These are phyloP conservation scores for Aspergillus eucalypticola DNA, from an alignment of 2,329 filamentous ascomycete genomes.

Conservation along the genomic window DNA sequence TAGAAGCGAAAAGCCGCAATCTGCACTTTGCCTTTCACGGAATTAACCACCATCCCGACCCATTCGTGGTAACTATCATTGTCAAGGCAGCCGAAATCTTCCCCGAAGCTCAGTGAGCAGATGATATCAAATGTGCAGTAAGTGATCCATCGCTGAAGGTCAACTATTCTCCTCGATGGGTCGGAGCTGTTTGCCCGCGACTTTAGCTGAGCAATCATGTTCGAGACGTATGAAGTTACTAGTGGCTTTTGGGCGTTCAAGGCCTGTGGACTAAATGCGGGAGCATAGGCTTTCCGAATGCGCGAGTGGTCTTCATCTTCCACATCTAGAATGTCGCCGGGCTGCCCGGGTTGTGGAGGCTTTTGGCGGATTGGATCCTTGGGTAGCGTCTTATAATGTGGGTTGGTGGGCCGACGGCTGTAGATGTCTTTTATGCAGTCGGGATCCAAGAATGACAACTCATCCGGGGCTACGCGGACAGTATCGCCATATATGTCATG, in stretches of 20 bases:
- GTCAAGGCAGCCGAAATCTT: conserved; percentile 43
- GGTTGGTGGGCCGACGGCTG: conserved; percentile 14
- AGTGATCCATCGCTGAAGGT: conserved; percentile 38
- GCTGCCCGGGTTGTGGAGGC: conserved; percentile 22
- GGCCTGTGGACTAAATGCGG: conserved; percentile 47
- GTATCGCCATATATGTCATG: conserved; percentile 35
- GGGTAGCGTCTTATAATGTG: neutral
- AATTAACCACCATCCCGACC: conserved; percentile 28
- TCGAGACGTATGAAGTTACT: conserved; percentile 41
- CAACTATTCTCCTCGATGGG: conserved; percentile 8
- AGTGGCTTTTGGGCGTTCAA: conserved; percentile 44
- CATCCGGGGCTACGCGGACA: conserved; percentile 44
- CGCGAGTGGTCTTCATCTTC: conserved; percentile 37
- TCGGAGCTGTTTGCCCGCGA: neutral
- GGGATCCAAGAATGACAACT: conserved; percentile 47
- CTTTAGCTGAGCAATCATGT: conserved; percentile 2
- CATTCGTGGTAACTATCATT: conserved; percentile 39
- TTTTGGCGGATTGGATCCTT: neutral
- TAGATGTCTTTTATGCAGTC: conserved; percentile 49
- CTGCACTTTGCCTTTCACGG: conserved; percentile 7
- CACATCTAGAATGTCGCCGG: conserved; percentile 13
- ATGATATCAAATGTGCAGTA: conserved; percentile 45
- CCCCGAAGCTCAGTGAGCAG: conserved; percentile 44
- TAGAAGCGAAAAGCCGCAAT: neutral
- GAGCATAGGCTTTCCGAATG: conserved; percentile 39